A percentile compares a stretch with the other conserved stretches of the same genome.
These are phyloP conservation scores for Pythium coloratum DNA, from an alignment of 352 stramenopile species.

Conservation along the genomic window DNA sequence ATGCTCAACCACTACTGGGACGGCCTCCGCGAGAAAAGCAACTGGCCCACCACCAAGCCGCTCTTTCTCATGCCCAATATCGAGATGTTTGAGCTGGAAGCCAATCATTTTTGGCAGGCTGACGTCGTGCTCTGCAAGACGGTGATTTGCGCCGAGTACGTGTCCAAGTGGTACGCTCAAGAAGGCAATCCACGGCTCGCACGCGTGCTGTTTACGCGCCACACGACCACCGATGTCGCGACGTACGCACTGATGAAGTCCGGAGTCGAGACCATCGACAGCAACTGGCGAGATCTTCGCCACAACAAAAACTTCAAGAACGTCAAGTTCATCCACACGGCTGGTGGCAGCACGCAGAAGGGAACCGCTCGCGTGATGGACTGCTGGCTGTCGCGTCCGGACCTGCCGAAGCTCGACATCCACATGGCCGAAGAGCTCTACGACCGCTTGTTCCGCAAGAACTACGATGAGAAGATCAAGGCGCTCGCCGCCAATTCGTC, in stretches of 20 bases:
- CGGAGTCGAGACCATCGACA: neutral
- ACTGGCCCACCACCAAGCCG: constrained; percentile 30
- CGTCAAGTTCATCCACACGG: constrained; percentile 49
- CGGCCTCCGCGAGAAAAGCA: constrained; percentile 8
- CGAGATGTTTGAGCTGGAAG: constrained; percentile 54
- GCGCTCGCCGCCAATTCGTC: constrained; percentile 14
- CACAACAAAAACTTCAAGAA: constrained; percentile 39
- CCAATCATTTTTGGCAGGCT: constrained; percentile 45
- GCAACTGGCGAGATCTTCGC: constrained; percentile 8
- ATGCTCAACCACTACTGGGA: constrained; percentile 46
- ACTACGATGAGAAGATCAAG: constrained; percentile 2
- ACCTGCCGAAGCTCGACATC: constrained; percentile 54
- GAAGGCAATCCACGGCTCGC: constrained; percentile 55
- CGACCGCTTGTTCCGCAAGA: constrained; percentile 10
- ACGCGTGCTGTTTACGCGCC: constrained; percentile 54
- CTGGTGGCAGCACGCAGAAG: constrained; percentile 49
- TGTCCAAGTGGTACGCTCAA: constrained; percentile 55
- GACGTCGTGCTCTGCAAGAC: constrained; percentile 71
- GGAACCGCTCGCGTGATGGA: constrained; percentile 47
- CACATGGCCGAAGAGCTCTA: constrained; percentile 50
- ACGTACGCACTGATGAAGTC: constrained; percentile 12
- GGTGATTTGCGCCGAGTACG: constrained; percentile 35
- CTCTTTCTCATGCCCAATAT: constrained; percentile 40
- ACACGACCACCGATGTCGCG: constrained; percentile 58
- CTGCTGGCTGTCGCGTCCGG: constrained; percentile 53